A percentile compares a stretch with the other conserved stretches of the same genome.
phyloP scores from a whole-genome alignment of 202 grass and related monocot genomes.

The Carex arenaria region DNA sequence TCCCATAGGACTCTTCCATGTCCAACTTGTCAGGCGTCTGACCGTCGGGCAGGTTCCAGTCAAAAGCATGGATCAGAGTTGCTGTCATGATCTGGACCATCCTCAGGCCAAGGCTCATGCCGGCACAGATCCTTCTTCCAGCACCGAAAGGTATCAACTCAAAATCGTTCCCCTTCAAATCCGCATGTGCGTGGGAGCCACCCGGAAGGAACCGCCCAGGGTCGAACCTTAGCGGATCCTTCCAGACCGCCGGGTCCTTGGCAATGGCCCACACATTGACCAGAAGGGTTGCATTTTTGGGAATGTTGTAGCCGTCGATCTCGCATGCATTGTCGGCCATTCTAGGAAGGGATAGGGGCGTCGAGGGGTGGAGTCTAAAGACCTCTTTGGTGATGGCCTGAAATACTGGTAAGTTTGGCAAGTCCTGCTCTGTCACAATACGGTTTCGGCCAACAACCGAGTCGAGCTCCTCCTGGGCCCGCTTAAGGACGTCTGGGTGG shows the following conservation, averaged over 20 bases:
- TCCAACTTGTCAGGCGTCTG: constrained; percentile 22
- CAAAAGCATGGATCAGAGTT: constrained; percentile 37
- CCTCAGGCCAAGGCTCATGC: constrained; percentile 45
- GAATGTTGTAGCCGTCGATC: constrained; percentile 42
- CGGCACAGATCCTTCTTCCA: constrained; percentile 49
- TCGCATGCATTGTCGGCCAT: constrained; percentile 40
- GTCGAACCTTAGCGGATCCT: constrained; percentile 31
- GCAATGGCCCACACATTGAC: constrained; percentile 78
- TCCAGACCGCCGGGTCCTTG: constrained; percentile 34
- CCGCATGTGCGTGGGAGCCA: constrained; percentile 27
- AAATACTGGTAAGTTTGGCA: constrained; percentile 41
- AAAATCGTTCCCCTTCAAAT: constrained; percentile 51
- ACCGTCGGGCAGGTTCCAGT: constrained; percentile 36
- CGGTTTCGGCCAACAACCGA: constrained; percentile 29
- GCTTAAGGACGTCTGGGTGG: constrained; percentile 41
- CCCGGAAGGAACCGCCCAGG: constrained; percentile 40
- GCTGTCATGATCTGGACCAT: constrained; percentile 71
- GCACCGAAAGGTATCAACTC: constrained; percentile 67
- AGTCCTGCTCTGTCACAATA: constrained; percentile 43
- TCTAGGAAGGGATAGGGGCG: constrained; percentile 60
- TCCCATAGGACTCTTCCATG: constrained; percentile 66
- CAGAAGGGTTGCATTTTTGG: constrained; percentile 45
- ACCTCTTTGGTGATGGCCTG: constrained; percentile 59
- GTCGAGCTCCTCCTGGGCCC: constrained; percentile 43
- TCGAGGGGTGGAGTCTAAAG: constrained; percentile 62